Conservation (phyloP, 75 land plant genomes). For the Isoetes taiwanensis region DNA sequence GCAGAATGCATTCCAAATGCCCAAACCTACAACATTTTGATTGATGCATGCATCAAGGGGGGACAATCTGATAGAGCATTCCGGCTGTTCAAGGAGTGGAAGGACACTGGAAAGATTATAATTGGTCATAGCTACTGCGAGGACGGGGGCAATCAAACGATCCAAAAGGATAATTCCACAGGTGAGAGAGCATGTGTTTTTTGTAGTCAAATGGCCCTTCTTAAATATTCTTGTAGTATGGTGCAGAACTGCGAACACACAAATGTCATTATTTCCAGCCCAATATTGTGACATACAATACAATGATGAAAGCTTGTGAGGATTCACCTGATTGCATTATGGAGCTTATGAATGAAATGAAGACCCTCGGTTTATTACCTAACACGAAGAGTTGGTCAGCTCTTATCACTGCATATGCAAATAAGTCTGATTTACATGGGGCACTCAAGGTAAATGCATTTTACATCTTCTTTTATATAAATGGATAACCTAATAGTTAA, state of each 20-base stretch:
- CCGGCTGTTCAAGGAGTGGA: constrained; percentile 54
- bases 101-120: constrained; percentile 20
- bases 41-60: constrained; percentile 64
- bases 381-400: constrained; percentile 60
- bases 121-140: background rate
- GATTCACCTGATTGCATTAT: constrained; percentile 32
- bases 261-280: constrained; percentile 34
- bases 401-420: constrained; percentile 58
- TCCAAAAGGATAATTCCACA: background rate
- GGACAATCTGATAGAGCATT: constrained; percentile 67
- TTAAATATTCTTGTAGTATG: background rate
- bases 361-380: constrained; percentile 39
- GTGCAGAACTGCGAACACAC: background rate
- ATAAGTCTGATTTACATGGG: constrained; percentile 32
- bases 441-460: constrained; percentile 32
- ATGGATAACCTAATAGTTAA: too few relatives aligned
- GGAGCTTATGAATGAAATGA: constrained; percentile 66
- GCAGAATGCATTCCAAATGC: constrained; percentile 71
- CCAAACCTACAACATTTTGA: constrained; percentile 51
- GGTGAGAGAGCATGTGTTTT: background rate
- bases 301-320: constrained; percentile 80
- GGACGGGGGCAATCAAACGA: constrained; percentile 2
- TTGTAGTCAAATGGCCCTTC: background rate
- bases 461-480: background rate
- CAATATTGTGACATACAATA: constrained; percentile 63